Base-by-base conservation (phyloP, 345 rosid genomes). In the Aquilaria sinensis region DNA sequence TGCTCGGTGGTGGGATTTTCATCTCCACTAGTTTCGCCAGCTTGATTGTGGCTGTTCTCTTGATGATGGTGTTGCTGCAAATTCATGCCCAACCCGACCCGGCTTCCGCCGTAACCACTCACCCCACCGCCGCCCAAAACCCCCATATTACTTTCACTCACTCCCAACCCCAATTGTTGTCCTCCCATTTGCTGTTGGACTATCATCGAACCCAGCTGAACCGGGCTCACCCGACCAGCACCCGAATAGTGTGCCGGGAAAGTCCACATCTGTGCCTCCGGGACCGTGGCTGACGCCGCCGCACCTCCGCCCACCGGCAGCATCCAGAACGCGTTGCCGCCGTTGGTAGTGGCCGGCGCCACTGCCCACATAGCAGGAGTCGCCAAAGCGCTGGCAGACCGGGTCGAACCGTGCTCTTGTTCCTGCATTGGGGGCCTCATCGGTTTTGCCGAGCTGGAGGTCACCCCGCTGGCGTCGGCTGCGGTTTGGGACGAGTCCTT, bases 281-380 rank as follows among this genome's bases (percentile, higher is more conserved):
- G 65, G 47, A 61, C 69, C 11, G 72, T 57, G 3, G 75, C 51
- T 34, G 66, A 13, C 6, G 70, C 56, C 10, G 61, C 11, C 0
- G 68, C 61, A 46, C 80, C 78, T 13, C 80, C 76, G 2, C 82
- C 81, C 31, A 88, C 81, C 0, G 96, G 92, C 23, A 88, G 74
- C 96, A 88, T 88, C 96, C 96, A 88, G 65, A 88, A 85, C 13
- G 85, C 78, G 57, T 77, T 85, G 31, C 88, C 88, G 31, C 96
- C 88, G 56, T 82, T 85, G 1, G 86, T 60, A 7, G 82, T 70
- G 5, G 81, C 76, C 11, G 83, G 79, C 0, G 84, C 80, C 48
- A 83, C 80, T 15, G 90, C 92, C 96, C 96, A 88, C 90, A 88
- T 83, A 32, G 87, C 85, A 1, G 84, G 70, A 64, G 83, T 69